Evolutionary conservation across 2,329 filamentous ascomycete genomes (phyloP), one percentile per base, ranked within the genome.

Genomic region (Orbilia brochopaga): DNA sequence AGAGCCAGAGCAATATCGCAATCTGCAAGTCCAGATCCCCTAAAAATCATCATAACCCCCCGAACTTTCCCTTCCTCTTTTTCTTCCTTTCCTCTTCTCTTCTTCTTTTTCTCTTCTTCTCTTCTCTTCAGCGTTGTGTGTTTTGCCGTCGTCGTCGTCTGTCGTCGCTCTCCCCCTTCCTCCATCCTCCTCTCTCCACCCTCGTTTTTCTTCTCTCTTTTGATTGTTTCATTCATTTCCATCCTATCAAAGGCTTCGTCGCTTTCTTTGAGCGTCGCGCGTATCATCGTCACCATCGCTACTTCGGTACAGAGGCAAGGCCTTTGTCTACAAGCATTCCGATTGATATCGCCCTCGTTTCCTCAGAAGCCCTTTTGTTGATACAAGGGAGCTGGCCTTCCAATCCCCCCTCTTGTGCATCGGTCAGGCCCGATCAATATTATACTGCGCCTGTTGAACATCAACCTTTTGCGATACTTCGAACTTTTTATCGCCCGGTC

Each of bases 21-120:
- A 65, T 65, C 67, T 72, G 67, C 67, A 65, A 72, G 67, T 72
- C 56, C 66, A 65, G 67, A 72, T 72, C 67, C 67, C 67, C 67
- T 72, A 72, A 72, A 69, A 72, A 72, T 52, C 67, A 72, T 65
- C 60, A 72, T 61, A 56, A 27, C 40, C 56, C 56, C 67, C 54
- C 56, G 32, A 37, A 55, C 51, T 40, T 59, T 51, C 63, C 65
- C 24, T 37, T 58, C 30, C 17, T 40, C 37, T 37, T 50, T 21
- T 46, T 46, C 32, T 23, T 69, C 37, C 42, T 52, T 32, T 46
- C 37, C 42, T 52, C 30, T 44, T 46, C 27, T 57, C 30, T 40
- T 52, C 23, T 30, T 53, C 17, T 53, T 53, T 21, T 51, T n/a
- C 46, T 59, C 21, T 54, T 56, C 23, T 51, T 44, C 44, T 72